Evolutionary conservation across 768 basidiomycete species (phyloP), one percentile per base, ranked within the genome.

Genomic region (Tricholoma furcatifolium): DNA sequence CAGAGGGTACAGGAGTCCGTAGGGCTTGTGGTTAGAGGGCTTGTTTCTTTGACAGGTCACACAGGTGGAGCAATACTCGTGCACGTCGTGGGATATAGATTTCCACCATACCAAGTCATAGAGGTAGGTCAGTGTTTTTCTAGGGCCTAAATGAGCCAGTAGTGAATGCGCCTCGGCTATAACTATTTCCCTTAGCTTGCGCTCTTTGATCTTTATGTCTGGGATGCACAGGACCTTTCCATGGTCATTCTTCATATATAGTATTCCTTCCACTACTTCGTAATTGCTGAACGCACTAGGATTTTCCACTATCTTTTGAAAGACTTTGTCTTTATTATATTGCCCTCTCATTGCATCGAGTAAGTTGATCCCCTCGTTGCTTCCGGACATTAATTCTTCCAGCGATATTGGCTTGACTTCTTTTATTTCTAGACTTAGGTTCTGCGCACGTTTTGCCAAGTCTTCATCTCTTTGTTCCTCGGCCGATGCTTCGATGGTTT

Each of bases 81-180:
- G 32, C 2, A 40, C 38, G 15, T 51, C 43, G 0, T 36, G 7
- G 0, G 46, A 57, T 50, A 74, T 66, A 0, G 53, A 32, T 17
- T 65, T 65, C 73, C 73, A 73, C 71, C 71, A 73, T 5, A 71
- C 67, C 17, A 65, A 40, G 12, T 71, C 60, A 2, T 59, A 45
- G 0, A 73, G 58, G 32, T 67, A 68, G 0, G 45, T 20, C 0
- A 72, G 15, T 0, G 70, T 74, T 42, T 75, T 75, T 21, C 17
- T 18, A 8, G 41, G 3, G 4, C 41, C n/a, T 2, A 42, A 12
- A 42, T 42, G 41, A 2, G 41, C 41, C 4, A 42, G 41, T n/a
- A 42, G 7, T 5, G n/a, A 42, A 18, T 42, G 41, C 20, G n/a
- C 41, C 20, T 11, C 18, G 21, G 54, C 50, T 0, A 74, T 74